Evolutionary conservation across 1,284 basidiomycete species (phyloP).

Genomic region (Wolfiporia cocos): DNA sequence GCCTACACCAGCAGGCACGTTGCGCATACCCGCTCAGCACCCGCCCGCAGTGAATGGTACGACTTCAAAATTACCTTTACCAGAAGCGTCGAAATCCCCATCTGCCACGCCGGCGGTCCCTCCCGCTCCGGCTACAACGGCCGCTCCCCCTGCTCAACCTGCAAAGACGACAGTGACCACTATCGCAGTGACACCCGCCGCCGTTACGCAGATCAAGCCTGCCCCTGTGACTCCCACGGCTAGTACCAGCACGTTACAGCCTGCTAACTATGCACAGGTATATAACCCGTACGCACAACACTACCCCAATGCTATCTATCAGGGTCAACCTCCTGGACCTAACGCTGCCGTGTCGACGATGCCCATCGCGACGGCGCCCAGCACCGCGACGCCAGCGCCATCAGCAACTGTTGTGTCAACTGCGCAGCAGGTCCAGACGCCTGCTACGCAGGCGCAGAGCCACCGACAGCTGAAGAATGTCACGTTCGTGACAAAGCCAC

Average conservation of each 20-base stretch:
- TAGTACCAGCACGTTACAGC: slow-evolving; percentile 10
- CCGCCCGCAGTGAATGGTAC: slow-evolving; percentile 4
- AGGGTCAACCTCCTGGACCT: slow-evolving; percentile 19
- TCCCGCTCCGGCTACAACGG: slow-evolving; percentile 16
- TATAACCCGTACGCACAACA: slow-evolving; percentile 19
- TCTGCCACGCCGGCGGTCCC: slow-evolving; percentile 8
- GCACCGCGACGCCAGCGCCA: slow-evolving; percentile 12
- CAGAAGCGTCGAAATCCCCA: slow-evolving; percentile 11
- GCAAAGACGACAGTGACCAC: slow-evolving; percentile 13
- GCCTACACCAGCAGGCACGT: slow-evolving; percentile 9
- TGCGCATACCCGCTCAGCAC: slow-evolving; percentile 8
- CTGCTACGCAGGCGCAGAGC: slow-evolving; percentile 23
- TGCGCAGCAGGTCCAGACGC: slow-evolving; percentile 34
- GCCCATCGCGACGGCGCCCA: slow-evolving; percentile 3
- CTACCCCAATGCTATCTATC: slow-evolving; percentile 43
- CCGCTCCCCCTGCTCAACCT: slow-evolving; percentile 21
- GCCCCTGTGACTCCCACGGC: slow-evolving; percentile 7
- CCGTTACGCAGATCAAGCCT: slow-evolving; percentile 5
- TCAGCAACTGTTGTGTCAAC: slow-evolving; percentile 17
- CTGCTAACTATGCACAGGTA: slow-evolving; percentile 9
- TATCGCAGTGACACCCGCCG: slow-evolving; percentile 11
- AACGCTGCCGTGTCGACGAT: slow-evolving; percentile 8
- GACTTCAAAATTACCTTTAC: background rate
- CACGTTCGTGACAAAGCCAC: slow-evolving; percentile 47
- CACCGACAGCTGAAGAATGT: slow-evolving; percentile 33